phyloP scores from a whole-genome alignment of 257 asterid species.

The Penstemon barbatus region DNA sequence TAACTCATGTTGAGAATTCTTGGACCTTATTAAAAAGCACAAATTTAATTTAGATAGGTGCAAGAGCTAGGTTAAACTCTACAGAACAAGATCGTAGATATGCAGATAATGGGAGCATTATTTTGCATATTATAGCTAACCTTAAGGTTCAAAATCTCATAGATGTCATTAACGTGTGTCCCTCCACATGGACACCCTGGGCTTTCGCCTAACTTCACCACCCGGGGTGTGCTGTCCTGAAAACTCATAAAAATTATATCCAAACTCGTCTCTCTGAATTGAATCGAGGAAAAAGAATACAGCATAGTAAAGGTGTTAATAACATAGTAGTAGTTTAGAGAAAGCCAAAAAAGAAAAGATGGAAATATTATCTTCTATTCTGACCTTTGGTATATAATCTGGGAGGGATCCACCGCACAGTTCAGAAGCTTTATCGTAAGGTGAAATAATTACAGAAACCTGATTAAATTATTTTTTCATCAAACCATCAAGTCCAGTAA shows the following conservation, averaged over 20 bases:
- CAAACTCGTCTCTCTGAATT: not conserved
- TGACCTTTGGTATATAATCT: conserved; percentile 72
- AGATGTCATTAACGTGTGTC: conserved; percentile 67
- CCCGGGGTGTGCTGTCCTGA: conserved; percentile 79
- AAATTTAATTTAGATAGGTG: not conserved
- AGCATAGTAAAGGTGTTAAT: not conserved
- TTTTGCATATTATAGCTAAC: conserved; percentile 27
- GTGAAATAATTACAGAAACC: conserved; percentile 56
- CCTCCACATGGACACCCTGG: conserved; percentile 94
- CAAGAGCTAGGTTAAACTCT: not conserved
- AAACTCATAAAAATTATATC: conserved; percentile 10
- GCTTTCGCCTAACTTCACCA: conserved; percentile 62
- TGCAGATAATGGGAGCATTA: not conserved
- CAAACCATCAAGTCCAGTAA: not conserved
- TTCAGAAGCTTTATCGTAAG: conserved; percentile 64
- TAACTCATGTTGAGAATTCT: not conserved
- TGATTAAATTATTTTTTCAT: conserved; percentile 30
- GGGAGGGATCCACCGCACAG: conserved; percentile 86
- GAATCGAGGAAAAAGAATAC: not conserved
- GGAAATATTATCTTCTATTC: conserved; percentile 10
- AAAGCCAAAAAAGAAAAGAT: not conserved
- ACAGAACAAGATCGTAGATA: not conserved
- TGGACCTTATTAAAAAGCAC: not conserved
- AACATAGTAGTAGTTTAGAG: not conserved
- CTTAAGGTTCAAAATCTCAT: conserved; percentile 64